These are phyloP conservation scores for Antitrichia curtipendula DNA, from an alignment of 225 moss, liverwort and hornwort genomes.

Conservation along the genomic window DNA sequence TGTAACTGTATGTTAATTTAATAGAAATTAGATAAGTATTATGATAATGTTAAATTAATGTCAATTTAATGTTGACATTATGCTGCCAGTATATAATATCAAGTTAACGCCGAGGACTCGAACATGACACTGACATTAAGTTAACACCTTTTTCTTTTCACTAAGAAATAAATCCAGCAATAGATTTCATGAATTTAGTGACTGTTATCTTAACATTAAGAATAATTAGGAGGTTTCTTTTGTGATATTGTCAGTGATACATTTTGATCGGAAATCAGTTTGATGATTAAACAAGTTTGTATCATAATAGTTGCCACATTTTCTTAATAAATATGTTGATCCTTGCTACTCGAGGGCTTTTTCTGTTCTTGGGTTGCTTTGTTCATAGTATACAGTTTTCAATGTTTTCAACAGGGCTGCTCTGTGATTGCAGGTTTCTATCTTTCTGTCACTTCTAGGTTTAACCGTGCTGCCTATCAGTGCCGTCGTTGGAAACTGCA, in stretches of 20 bases:
- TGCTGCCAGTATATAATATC: not conserved
- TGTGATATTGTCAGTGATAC: not conserved
- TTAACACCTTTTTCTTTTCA: not conserved
- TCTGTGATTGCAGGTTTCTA: slow-evolving; percentile 26
- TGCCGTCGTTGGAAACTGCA: slow-evolving; percentile 79
- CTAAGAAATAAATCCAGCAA: not conserved
- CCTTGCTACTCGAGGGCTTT: not conserved
- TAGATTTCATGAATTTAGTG: not conserved
- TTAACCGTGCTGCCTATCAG: slow-evolving; percentile 90
- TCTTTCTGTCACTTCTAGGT: slow-evolving; percentile 77
- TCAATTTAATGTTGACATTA: not conserved
- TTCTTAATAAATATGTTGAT: not conserved
- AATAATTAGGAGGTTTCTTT: not conserved
- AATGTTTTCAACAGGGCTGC: not conserved
- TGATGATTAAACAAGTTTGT: not conserved
- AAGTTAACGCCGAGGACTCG: not conserved
- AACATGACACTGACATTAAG: not conserved
- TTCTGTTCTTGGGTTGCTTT: not conserved
- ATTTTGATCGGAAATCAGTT: not conserved
- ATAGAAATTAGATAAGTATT: not conserved
- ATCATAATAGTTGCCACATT: not conserved
- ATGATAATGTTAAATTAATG: not conserved
- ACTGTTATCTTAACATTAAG: not conserved
- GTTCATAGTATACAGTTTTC: not conserved
- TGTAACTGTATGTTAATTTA: not conserved